These are phyloP conservation scores for Boletus calvinii DNA, from an alignment of 1,284 basidiomycete genomes.

Conservation along the genomic window DNA sequence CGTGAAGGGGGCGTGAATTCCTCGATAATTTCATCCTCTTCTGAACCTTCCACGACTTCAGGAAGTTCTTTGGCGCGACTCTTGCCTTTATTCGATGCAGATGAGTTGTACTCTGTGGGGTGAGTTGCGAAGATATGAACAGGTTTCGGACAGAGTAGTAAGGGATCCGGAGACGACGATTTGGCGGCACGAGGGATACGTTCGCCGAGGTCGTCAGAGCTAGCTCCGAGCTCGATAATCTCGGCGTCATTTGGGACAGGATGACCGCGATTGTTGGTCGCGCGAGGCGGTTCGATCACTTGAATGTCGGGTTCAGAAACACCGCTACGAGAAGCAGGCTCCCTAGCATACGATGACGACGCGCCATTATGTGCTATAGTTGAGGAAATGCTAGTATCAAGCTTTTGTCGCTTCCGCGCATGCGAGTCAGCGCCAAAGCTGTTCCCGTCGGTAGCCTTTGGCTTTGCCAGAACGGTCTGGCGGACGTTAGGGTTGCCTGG, in stretches of 20 bases:
- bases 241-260: slow-evolving; percentile 17
- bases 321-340: not conserved
- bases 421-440: not conserved
- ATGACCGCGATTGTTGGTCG: not conserved
- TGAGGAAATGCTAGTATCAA: slow-evolving; percentile 8
- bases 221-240: slow-evolving; percentile 18
- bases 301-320: slow-evolving; percentile 28
- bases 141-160: not conserved
- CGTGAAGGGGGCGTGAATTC: slow-evolving; percentile 17
- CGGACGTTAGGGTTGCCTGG: slow-evolving; percentile 28
- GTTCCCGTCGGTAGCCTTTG: not conserved
- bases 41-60: slow-evolving; percentile 19
- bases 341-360: slow-evolving; percentile 6
- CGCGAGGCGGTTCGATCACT: slow-evolving; percentile 5
- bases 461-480: slow-evolving; percentile 25
- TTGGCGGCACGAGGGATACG: slow-evolving; percentile 11
- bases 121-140: slow-evolving; percentile 26
- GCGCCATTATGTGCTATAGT: not conserved
- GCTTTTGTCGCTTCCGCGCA: slow-evolving; percentile 26
- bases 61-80: slow-evolving; percentile 11
- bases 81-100: slow-evolving; percentile 27
- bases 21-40: slow-evolving; percentile 26
- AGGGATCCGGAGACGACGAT: slow-evolving; percentile 31
- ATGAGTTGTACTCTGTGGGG: slow-evolving; percentile 12
- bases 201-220: slow-evolving; percentile 27